Evolutionary conservation across 2,329 filamentous ascomycete genomes (phyloP).

Genomic region (Exophiala spinifera): DNA sequence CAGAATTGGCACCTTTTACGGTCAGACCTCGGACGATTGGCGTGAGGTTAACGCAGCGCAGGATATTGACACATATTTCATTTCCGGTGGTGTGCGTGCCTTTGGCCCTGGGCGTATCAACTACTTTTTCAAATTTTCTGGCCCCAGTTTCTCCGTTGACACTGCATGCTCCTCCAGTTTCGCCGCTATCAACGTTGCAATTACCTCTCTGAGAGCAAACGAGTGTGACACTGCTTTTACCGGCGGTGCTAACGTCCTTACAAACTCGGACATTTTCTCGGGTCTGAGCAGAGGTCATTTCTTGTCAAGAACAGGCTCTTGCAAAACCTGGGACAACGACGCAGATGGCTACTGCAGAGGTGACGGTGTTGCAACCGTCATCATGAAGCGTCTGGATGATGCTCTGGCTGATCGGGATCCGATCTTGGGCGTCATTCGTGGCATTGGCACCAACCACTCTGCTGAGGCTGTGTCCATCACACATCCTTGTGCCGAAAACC

Average conservation of each 20-base stretch:
- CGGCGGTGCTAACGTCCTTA: constrained; percentile 74
- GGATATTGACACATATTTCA: constrained; percentile 68
- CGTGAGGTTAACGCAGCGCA: constrained; percentile 71
- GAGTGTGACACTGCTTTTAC: constrained; percentile 80
- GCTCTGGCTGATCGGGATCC: constrained; percentile 70
- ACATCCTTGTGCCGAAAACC: constrained; percentile 40
- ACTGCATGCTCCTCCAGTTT: constrained; percentile 76
- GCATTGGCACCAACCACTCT: constrained; percentile 75
- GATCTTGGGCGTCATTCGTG: constrained; percentile 69
- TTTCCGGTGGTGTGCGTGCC: constrained; percentile 60
- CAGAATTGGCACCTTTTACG: constrained; percentile 70
- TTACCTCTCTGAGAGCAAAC: constrained; percentile 68
- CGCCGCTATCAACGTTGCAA: constrained; percentile 68
- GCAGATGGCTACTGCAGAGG: constrained; percentile 82
- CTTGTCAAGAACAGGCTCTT: constrained; percentile 70
- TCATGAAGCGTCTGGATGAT: constrained; percentile 77
- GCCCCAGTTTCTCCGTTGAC: constrained; percentile 69
- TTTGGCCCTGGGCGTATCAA: constrained; percentile 65
- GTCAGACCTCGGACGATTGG: constrained; percentile 73
- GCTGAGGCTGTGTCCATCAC: constrained; percentile 42
- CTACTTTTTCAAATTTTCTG: constrained; percentile 74
- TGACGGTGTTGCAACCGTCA: constrained; percentile 69
- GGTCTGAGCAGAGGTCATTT: constrained; percentile 75
- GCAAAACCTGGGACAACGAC: constrained; percentile 75
- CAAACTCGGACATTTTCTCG: constrained; percentile 76